These are phyloP conservation scores for Aspergillus proliferans DNA, from an alignment of 2,329 filamentous ascomycete genomes.

Conservation along the genomic window DNA sequence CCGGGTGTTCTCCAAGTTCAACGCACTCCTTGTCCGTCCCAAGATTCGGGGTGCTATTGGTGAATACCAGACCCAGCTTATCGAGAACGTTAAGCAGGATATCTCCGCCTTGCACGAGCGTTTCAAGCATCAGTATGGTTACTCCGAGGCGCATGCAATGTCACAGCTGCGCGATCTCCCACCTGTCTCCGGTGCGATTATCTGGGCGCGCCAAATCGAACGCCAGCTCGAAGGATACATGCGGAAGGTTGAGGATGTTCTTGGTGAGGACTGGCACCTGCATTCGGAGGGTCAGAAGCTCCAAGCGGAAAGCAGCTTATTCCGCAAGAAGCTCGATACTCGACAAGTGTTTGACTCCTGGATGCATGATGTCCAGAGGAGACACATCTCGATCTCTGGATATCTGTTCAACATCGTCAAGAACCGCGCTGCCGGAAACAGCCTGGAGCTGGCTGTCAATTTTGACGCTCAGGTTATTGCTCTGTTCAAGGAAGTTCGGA, in stretches of 20 bases:
- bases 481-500: conserved; percentile 96
- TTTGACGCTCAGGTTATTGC: conserved; percentile 97
- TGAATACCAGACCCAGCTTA: conserved; percentile 95
- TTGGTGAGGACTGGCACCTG: conserved; percentile 88
- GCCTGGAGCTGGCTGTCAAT: conserved; percentile 83
- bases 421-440: conserved; percentile 84
- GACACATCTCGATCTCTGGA: conserved; percentile 85
- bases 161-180: conserved; percentile 92
- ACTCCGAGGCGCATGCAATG: conserved; percentile 97
- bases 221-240: conserved; percentile 93
- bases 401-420: conserved; percentile 84
- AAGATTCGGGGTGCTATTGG: conserved; percentile 98
- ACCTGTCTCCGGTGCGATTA: conserved; percentile 92
- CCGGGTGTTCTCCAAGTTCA: conserved; percentile 98
- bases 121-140: conserved; percentile 98
- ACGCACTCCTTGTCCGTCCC: conserved; percentile 94
- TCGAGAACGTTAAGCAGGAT: conserved; percentile 95
- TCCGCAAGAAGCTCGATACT: conserved; percentile 93
- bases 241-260: conserved; percentile 97
- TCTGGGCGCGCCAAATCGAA: conserved; percentile 96
- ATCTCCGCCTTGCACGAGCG: conserved; percentile 90
- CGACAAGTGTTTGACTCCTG: conserved; percentile 91
- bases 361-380: conserved; percentile 80
- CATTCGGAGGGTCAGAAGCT: conserved; percentile 94
- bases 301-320: conserved; percentile 82